phyloP scores from a whole-genome alignment of 495 filamentous ascomycete species.

The Xeromyces bisporus region DNA sequence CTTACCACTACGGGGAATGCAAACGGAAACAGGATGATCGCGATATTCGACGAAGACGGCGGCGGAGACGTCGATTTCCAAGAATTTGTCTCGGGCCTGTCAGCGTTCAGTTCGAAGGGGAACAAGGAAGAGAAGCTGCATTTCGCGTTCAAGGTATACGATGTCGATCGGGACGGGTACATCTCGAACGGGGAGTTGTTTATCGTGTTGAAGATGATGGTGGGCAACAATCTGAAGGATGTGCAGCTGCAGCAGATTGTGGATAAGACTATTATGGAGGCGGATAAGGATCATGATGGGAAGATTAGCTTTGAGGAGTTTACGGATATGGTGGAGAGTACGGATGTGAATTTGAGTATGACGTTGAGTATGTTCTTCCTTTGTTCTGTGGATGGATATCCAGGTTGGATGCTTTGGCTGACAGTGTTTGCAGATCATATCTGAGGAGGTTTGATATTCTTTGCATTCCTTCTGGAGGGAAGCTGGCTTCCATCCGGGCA shows the following conservation, averaged over 20 bases:
- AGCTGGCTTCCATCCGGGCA: slow-evolving; percentile 1
- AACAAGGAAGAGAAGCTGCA: slow-evolving; percentile 97
- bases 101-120: slow-evolving; percentile 90
- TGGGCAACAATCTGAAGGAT: slow-evolving; percentile 97
- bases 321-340: slow-evolving; percentile 95
- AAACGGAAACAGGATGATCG: slow-evolving; percentile 99
- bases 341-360: slow-evolving; percentile 96
- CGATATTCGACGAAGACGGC: slow-evolving; percentile 98
- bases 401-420: too few relatives aligned
- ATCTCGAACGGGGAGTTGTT: slow-evolving; percentile 98
- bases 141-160: slow-evolving; percentile 99
- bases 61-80: slow-evolving; percentile 98
- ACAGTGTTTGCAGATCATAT: slow-evolving; percentile 18
- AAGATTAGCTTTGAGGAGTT: slow-evolving; percentile 99
- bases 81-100: slow-evolving; percentile 92
- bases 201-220: slow-evolving; percentile 99
- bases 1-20: background rate
- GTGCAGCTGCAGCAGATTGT: slow-evolving; percentile 89
- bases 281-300: slow-evolving; percentile 85
- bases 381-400: too few relatives aligned
- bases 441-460: slow-evolving; percentile 2
- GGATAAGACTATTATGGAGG: slow-evolving; percentile 99
- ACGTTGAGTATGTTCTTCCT: slow-evolving; percentile 56
- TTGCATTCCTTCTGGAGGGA: background rate
- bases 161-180: slow-evolving; percentile 96